These are phyloP conservation scores for Hypholoma fasciculare DNA, from an alignment of 768 basidiomycete genomes.

Conservation along the genomic window DNA sequence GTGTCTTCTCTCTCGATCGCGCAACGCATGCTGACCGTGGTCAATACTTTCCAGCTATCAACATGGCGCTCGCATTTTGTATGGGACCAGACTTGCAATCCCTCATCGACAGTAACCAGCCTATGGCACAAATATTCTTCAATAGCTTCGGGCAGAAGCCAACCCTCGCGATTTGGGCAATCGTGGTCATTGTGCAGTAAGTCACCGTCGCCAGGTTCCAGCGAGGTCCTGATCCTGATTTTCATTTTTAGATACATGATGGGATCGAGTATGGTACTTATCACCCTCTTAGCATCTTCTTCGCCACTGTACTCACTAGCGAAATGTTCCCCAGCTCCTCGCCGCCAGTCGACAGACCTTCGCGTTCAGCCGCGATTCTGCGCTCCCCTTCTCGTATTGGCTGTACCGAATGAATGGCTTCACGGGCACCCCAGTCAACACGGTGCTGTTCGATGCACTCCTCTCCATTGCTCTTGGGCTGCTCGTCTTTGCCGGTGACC, in stretches of 20 bases:
- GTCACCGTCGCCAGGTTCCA: neutral
- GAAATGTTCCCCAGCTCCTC: conserved; percentile 20
- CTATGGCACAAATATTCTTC: conserved; percentile 62
- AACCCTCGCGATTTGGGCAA: conserved; percentile 37
- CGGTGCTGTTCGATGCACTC: conserved; percentile 53
- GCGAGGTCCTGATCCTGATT: neutral
- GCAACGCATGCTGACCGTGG: neutral
- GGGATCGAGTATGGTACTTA: conserved; percentile 54
- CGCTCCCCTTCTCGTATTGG: conserved; percentile 62
- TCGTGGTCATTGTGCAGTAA: conserved; percentile 40
- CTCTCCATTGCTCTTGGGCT: conserved; percentile 52
- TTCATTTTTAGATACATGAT: conserved; percentile 47
- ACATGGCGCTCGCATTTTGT: conserved; percentile 62
- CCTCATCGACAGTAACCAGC: conserved; percentile 47
- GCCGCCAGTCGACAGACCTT: conserved; percentile 58
- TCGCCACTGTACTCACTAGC: neutral
- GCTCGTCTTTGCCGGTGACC: conserved; percentile 58
- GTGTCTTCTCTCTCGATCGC: conserved; percentile 8
- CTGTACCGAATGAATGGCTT: conserved; percentile 58
- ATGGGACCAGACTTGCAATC: conserved; percentile 53
- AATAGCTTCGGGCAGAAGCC: conserved; percentile 41
- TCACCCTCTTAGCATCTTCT: neutral
- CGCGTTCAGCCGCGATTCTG: conserved; percentile 70
- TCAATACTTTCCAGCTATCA: conserved; percentile 41
- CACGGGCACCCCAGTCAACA: conserved; percentile 62